Base-by-base conservation (phyloP, 768 basidiomycete genomes). In the Pleurotus djamor region DNA sequence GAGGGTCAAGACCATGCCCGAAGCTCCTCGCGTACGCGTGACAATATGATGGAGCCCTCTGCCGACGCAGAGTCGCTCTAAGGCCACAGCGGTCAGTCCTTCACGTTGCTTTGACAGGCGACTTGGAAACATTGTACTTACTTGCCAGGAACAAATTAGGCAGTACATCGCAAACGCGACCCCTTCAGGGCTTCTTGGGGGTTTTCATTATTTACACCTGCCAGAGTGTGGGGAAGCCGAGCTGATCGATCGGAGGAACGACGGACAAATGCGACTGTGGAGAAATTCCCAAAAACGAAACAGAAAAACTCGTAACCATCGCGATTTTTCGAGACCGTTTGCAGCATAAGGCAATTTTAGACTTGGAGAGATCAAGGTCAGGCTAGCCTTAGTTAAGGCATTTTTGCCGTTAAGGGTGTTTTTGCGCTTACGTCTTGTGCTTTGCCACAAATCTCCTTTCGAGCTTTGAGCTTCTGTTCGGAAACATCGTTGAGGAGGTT, bases 231-330 rank as follows among this genome's bases (percentile, higher is more conserved):
- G 45, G 45, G 16, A 47, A 47, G 21, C 13, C 16, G 45, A 12
- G 45, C 45, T 47, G n/a, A 56, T 44, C 21, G 54, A 56, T 56
- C 54, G 54, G 54, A 56, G 41, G 54, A 56, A 37, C 32, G 38
- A n/a, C 41, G 41, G 54, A 56, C 33, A 10, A 52, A 52, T 28
- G 35, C 8, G 28, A 37, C n/a, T 35, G 17, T 51, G 49, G 49
- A 35, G 49, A 21, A 34, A 34, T 28, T 51, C n/a, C 12, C 38
- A n/a, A 47, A 7, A 17, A 12, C 45, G 7, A 28, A 28, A 28
- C 21, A 28, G 21, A 28, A n/a, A 47, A 7, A 7, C 10, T 47
- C 13, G 10, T 47, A 14, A 14, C 45, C 45, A 17, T 16, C 13
- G 10, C 16, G 16, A 17, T n/a, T 47, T 43, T 47, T 47, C 10